Conservation (phyloP, 2,329 filamentous ascomycete genomes). For the Cytospora paraplurivora region DNA sequence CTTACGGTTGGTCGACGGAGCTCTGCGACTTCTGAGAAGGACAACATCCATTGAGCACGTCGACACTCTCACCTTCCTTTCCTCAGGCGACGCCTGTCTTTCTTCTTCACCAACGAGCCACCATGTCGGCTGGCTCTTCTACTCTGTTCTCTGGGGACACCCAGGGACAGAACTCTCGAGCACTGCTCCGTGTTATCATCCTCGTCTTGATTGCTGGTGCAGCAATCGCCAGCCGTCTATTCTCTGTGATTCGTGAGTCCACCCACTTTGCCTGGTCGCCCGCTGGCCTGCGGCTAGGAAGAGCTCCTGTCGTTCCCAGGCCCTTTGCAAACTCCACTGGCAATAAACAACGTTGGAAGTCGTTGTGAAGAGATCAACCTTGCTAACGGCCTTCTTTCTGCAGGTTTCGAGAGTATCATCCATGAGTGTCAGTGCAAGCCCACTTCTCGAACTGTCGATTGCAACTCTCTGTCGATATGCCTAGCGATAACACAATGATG, state of each 20-base stretch:
- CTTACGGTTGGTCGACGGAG: slow-evolving; percentile 17
- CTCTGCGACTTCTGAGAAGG: slow-evolving; percentile 20
- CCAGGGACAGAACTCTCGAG: slow-evolving; percentile 78
- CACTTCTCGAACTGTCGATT: slow-evolving; percentile 28
- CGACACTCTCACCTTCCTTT: slow-evolving; percentile 22
- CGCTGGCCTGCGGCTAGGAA: slow-evolving; percentile 25
- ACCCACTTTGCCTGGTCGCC: slow-evolving; percentile 2
- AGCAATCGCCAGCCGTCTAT: slow-evolving; percentile 88
- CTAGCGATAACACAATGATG: slow-evolving; percentile 31
- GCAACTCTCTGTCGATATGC: slow-evolving; percentile 23
- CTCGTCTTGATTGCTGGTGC: slow-evolving; percentile 88
- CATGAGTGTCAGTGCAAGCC: slow-evolving; percentile 82
- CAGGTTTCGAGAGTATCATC: slow-evolving; percentile 98
- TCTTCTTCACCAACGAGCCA: slow-evolving; percentile 36
- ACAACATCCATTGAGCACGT: slow-evolving; percentile 12
- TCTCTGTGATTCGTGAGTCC: slow-evolving; percentile 92
- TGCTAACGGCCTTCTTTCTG: slow-evolving; percentile 37
- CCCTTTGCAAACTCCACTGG: not conserved
- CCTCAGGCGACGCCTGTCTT: slow-evolving; percentile 29
- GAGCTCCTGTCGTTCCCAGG: slow-evolving; percentile 24
- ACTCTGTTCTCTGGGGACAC: slow-evolving; percentile 73
- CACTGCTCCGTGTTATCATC: slow-evolving; percentile 86
- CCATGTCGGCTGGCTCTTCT: slow-evolving; percentile 49
- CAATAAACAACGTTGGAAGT: not conserved
- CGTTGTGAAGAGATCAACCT: slow-evolving; percentile 3